Conservation (phyloP, 2,329 filamentous ascomycete species). For the Stachybotrys echinatus region DNA sequence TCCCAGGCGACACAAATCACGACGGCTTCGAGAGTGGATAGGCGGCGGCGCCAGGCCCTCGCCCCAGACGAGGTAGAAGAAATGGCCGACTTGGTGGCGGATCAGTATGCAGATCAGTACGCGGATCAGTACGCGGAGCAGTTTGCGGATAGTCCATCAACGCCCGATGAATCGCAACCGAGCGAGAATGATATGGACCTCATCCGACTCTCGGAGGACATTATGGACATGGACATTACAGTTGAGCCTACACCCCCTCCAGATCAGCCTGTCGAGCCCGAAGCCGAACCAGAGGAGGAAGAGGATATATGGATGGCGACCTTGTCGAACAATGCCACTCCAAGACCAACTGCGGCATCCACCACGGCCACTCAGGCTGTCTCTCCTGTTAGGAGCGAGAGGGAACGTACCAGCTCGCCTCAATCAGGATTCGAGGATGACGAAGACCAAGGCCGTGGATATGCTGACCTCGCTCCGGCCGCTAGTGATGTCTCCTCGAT, state of each 20-base stretch:
- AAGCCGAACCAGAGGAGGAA: conserved; percentile 21
- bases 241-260: not conserved
- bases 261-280: conserved; percentile 7
- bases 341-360: conserved; percentile 1
- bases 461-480: conserved; percentile 20
- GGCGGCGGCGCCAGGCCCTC: conserved; percentile 15
- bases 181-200: conserved; percentile 23
- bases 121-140: no score
- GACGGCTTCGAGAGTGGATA: conserved; percentile 8
- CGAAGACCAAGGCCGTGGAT: conserved; percentile 16
- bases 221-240: conserved; percentile 3
- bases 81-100: conserved; percentile 14
- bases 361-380: not conserved
- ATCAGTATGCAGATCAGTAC: no score
- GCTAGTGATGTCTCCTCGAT: conserved; percentile 27
- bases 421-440: not conserved
- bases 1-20: conserved; percentile 9
- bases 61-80: conserved; percentile 19
- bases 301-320: conserved; percentile 43
- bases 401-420: not conserved
- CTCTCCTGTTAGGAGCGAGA: not conserved
- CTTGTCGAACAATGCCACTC: conserved; percentile 30
- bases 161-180: conserved; percentile 8
- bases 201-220: conserved; percentile 19
- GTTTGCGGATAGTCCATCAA: not conserved